phyloP scores from a whole-genome alignment of 192 early-diverging fungal species.

The Phycomyces blakesleeanus region DNA sequence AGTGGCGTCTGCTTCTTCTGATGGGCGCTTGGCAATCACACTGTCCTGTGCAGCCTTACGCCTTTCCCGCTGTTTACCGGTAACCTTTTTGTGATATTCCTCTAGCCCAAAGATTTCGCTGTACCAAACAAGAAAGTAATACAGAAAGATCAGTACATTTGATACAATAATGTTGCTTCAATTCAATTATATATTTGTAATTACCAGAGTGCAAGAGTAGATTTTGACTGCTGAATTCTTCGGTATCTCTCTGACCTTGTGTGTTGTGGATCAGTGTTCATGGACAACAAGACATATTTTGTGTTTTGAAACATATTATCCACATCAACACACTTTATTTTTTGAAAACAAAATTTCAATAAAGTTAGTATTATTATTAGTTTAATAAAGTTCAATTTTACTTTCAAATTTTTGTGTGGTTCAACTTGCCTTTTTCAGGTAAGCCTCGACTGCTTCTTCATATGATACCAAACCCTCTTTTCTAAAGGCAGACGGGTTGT shows the following conservation, averaged over 20 bases:
- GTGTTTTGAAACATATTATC: constrained; percentile 80
- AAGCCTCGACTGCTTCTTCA: constrained; percentile 58
- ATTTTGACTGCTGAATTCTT: constrained; percentile 45
- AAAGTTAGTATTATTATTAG: too few species aligned
- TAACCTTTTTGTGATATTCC: not conserved
- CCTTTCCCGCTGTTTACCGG: not conserved
- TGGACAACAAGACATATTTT: constrained; percentile 89
- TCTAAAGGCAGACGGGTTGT: constrained; percentile 86
- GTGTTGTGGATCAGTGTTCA: constrained; percentile 66
- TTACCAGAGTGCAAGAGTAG: constrained; percentile 52
- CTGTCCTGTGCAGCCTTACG: not conserved
- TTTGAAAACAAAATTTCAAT: too few species aligned
- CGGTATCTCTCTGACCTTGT: constrained; percentile 39
- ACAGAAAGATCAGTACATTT: too few species aligned
- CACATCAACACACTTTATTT: constrained; percentile 52
- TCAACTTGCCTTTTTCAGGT: constrained; percentile 54
- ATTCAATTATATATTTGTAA: constrained; percentile 2
- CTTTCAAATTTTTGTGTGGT: not conserved
- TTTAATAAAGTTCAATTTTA: too few species aligned
- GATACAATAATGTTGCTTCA: not conserved
- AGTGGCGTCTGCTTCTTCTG: too few species aligned
- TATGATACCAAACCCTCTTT: constrained; percentile 53
- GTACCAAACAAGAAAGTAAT: not conserved
- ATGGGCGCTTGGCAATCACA: not conserved
- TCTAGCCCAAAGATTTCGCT: constrained; percentile 5